A percentile compares a stretch with the other conserved stretches of the same genome.
Evolutionary conservation across 208 protist genomes (phyloP).

Genomic region (Leishmania amazonensis): DNA sequence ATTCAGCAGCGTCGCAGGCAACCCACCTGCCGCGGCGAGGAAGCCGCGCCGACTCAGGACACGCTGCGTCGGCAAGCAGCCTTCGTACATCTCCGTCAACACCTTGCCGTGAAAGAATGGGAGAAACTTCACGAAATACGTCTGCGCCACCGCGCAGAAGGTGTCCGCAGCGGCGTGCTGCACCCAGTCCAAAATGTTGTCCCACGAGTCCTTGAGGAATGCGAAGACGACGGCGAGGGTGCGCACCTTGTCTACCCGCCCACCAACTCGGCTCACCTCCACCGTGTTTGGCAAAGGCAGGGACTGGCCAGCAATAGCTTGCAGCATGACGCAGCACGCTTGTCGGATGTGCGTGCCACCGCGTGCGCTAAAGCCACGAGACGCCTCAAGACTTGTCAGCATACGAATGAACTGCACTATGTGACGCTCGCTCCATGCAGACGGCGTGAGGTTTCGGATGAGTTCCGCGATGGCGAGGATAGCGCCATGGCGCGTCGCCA

Average conservation of each 20-base stretch:
- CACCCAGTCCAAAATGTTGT: conserved; percentile 88
- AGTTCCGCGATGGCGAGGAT: conserved; percentile 90
- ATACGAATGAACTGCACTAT: conserved; percentile 15
- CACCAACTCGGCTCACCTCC: conserved; percentile 54
- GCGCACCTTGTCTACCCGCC: conserved; percentile 47
- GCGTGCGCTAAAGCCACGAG: conserved; percentile 93
- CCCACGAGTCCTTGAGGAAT: conserved; percentile 89
- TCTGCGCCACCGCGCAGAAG: conserved; percentile 58
- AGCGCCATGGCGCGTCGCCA: conserved; percentile 92
- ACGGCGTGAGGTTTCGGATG: conserved; percentile 59
- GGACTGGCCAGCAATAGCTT: conserved; percentile 56
- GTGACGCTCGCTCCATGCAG: conserved; percentile 40
- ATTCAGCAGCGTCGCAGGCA: conserved; percentile 61
- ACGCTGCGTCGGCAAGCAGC: conserved; percentile 29
- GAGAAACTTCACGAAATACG: conserved; percentile 72
- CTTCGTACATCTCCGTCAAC: conserved; percentile 58
- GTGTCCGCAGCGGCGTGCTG: conserved; percentile 66
- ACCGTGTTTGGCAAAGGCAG: conserved; percentile 75
- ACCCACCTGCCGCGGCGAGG: conserved; percentile 78
- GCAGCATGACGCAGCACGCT: conserved; percentile 90
- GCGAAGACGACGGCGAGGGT: conserved; percentile 73
- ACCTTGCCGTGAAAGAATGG: conserved; percentile 80
- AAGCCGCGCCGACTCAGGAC: conserved; percentile 85
- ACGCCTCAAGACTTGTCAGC: conserved; percentile 68
- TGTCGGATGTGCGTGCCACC: conserved; percentile 94